Evolutionary conservation across 1,139 yeast species (phyloP).

Genomic region (Blastobotrys persicus): DNA sequence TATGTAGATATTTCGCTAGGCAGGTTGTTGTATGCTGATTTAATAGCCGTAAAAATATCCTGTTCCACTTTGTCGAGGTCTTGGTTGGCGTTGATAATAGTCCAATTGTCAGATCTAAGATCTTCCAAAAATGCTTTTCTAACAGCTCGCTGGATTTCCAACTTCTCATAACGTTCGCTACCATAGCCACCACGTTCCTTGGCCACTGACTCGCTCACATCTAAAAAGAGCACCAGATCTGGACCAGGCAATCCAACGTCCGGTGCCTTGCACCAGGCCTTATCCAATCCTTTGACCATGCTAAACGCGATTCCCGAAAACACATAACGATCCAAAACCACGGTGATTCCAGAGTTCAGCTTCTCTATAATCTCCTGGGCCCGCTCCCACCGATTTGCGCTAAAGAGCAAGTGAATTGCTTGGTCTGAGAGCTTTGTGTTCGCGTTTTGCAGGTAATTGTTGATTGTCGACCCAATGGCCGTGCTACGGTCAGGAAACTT

Average conservation of each 20-base stretch:
- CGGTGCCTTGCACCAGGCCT: constrained; percentile 75
- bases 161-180: constrained; percentile 80
- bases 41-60: constrained; percentile 22
- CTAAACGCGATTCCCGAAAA: constrained; percentile 94
- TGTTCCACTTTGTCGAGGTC: constrained; percentile 55
- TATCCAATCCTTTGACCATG: constrained; percentile 71
- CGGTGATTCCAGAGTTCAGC: constrained; percentile 53
- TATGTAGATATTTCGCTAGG: background rate
- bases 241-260: constrained; percentile 88
- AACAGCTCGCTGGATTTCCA: constrained; percentile 70
- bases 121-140: constrained; percentile 46
- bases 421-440: constrained; percentile 50
- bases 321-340: constrained; percentile 81
- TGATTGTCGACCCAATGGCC: constrained; percentile 72
- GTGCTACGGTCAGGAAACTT: constrained; percentile 91
- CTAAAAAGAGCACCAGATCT: constrained; percentile 75
- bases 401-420: constrained; percentile 80
- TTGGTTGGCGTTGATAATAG: constrained; percentile 57
- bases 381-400: constrained; percentile 94
- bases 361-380: constrained; percentile 47
- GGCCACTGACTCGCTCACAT: constrained; percentile 52
- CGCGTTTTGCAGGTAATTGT: constrained; percentile 56
- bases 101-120: constrained; percentile 37
- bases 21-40: background rate
- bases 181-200: constrained; percentile 79